A percentile compares a stretch with the other conserved stretches of the same genome.
These are phyloP conservation scores for Alternaria ventricosa DNA, from an alignment of 2,329 filamentous ascomycete genomes.

Conservation along the genomic window DNA sequence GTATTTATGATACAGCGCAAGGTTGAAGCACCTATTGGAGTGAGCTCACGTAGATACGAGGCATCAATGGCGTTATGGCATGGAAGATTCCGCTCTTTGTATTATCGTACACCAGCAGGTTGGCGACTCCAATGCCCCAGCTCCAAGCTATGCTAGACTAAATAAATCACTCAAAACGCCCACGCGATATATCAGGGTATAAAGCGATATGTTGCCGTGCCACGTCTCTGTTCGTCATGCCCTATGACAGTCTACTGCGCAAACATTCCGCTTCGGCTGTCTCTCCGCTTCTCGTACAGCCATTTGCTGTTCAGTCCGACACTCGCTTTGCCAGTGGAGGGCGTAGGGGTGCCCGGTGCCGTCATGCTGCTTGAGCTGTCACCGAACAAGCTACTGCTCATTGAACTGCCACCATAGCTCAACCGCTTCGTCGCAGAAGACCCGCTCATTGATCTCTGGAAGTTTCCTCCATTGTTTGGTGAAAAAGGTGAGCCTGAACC, in stretches of 20 bases:
- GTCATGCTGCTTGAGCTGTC: constrained; percentile 49
- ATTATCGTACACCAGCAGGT: constrained; percentile 1
- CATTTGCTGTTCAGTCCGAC: constrained; percentile 90
- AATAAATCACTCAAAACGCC: constrained; percentile 20
- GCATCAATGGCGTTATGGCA: background rate
- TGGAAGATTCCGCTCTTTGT: constrained; percentile 15
- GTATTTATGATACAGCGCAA: background rate
- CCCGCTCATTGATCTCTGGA: constrained; percentile 70
- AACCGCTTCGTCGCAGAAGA: constrained; percentile 60
- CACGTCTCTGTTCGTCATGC: background rate
- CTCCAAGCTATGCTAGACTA: constrained; percentile 3
- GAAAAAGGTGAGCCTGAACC: constrained; percentile 56
- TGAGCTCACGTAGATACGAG: background rate
- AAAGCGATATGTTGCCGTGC: constrained; percentile 27
- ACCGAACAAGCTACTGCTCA: constrained; percentile 53
- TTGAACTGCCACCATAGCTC: constrained; percentile 62
- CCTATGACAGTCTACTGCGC: constrained; percentile 9
- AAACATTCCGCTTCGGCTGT: constrained; percentile 51
- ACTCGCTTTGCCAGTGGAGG: constrained; percentile 65
- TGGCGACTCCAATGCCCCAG: background rate
- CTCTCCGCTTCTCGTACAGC: constrained; percentile 83
- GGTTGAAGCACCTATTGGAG: background rate
- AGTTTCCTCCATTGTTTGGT: constrained; percentile 57
- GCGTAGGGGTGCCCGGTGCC: constrained; percentile 70
- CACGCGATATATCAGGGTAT: constrained; percentile 44